A percentile compares a stretch with the other conserved stretches of the same genome.
These are phyloP conservation scores for Neurospora sp. DNA, from an alignment of 495 filamentous ascomycete genomes.

Conservation along the genomic window DNA sequence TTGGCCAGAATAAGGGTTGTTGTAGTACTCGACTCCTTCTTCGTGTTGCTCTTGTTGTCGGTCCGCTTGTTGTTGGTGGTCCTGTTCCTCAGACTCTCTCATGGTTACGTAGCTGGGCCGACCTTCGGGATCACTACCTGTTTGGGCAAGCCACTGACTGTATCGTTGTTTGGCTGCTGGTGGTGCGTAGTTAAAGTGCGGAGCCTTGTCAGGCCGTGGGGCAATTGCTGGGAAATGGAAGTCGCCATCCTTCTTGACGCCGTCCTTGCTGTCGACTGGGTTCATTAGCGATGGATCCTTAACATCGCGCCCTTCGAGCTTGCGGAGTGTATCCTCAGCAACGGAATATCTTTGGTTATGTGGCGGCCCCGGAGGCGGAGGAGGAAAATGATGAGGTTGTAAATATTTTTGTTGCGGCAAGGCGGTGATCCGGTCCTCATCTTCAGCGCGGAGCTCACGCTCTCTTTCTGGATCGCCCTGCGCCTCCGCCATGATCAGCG, in stretches of 20 bases:
- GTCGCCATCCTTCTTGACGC: conserved; percentile 30
- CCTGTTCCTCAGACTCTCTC: not conserved
- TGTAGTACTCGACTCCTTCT: conserved; percentile 2
- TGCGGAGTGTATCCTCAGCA: conserved; percentile 33
- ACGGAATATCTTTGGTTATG: conserved; percentile 24
- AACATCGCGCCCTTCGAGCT: conserved; percentile 31
- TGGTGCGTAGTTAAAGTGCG: conserved; percentile 45
- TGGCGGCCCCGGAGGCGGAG: conserved; percentile 32
- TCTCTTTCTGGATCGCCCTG: conserved; percentile 69
- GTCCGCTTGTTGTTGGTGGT: conserved; percentile 1
- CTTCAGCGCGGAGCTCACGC: conserved; percentile 70
- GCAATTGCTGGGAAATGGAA: conserved; percentile 46
- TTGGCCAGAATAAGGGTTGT: not conserved
- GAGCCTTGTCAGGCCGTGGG: conserved; percentile 24
- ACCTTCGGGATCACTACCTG: conserved; percentile 10
- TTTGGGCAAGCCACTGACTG: conserved; percentile 21
- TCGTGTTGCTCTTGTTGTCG: conserved; percentile 3
- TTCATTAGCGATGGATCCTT: conserved; percentile 2
- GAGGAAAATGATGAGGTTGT: conserved; percentile 38
- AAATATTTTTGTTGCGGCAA: conserved; percentile 57
- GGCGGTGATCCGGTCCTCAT: conserved; percentile 74
- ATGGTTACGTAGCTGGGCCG: conserved; percentile 19
- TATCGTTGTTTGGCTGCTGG: conserved; percentile 30
- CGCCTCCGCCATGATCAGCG: conserved; percentile 70
- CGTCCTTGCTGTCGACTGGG: conserved; percentile 9